Evolutionary conservation across 345 rosid genomes (phyloP), one percentile per base, ranked within the genome.

Genomic region (Boechera divaricarpa): DNA sequence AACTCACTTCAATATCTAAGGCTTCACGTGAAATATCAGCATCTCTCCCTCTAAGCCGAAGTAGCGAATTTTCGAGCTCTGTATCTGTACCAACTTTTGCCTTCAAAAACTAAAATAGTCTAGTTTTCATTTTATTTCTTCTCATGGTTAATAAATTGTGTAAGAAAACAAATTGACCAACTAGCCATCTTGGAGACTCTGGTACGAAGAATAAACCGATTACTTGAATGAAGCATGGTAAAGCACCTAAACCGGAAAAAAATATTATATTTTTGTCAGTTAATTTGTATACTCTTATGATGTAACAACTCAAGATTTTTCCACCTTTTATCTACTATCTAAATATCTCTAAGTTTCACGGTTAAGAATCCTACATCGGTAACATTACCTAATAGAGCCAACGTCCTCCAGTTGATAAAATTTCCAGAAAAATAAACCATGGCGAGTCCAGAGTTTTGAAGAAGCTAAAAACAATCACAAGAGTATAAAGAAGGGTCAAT

Each of bases 171-270:
- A 56, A 12, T 9, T 39, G 47, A 74, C 79, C 2, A 63, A 79
- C 82, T 83, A 87, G 70, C 89, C 91, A 87, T 83, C 88, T 80
- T 15, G 91, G 91, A 26, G 91, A 87, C 68, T 87, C 91, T 0
- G 91, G 87, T 63, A 87, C 77, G 64, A 82, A 82, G 63, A 78
- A 83, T 33, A 87, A 62, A 28, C 85, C 85, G 6, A 80, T 24
- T 35, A 58, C 71, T 58, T 85, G 89, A 39, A 87, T 48, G 24
- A 68, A 6, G 31, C 81, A 71, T 26, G 87, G 85, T 53, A 80
- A 47, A 51, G 68, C 76, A 62, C 85, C 90, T 86, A 61, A 71
- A 70, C 31, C 54, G 35, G 53, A 0, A 13, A 47, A 13, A 2
- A 15, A 49, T 11, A 38, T 3, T 10, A 10, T 39, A 39, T 2